phyloP scores from a whole-genome alignment of 2,329 filamentous ascomycete species.

The Neofusicoccum kwambonambiense region DNA sequence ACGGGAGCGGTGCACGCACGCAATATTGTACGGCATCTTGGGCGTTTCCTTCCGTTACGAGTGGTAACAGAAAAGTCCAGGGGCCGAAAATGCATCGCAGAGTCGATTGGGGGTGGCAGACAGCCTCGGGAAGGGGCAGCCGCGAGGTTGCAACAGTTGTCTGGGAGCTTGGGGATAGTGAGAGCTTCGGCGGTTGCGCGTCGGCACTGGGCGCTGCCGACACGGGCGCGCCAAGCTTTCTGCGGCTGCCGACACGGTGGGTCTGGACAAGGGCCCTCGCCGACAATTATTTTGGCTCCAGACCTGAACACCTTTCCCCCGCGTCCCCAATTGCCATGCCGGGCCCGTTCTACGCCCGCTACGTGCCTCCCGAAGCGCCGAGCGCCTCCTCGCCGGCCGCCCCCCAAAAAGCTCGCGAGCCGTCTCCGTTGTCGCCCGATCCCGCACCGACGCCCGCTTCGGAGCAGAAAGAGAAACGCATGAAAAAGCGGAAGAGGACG shows the following conservation, averaged over 20 bases:
- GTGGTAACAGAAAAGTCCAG: slow-evolving; percentile 3
- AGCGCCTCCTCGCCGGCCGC: slow-evolving; percentile 2
- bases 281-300: slow-evolving; percentile 10
- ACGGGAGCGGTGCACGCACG: slow-evolving; percentile 47
- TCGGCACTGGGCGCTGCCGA: not conserved
- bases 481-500: slow-evolving; percentile 36
- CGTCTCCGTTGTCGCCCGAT: slow-evolving; percentile 1
- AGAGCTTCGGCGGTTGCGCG: not conserved
- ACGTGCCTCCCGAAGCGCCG: slow-evolving; percentile 42
- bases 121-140: not conserved
- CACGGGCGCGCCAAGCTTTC: slow-evolving; percentile 6
- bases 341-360: slow-evolving; percentile 47
- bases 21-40: slow-evolving; percentile 68
- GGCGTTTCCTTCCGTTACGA: slow-evolving; percentile 11
- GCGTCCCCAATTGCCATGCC: slow-evolving; percentile 39
- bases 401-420: slow-evolving; percentile 20
- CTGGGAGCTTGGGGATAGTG: not conserved
- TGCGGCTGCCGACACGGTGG: not conserved
- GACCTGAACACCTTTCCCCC: not conserved
- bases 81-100: slow-evolving; percentile 25
- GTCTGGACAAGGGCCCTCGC: slow-evolving; percentile 14
- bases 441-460: slow-evolving; percentile 6
- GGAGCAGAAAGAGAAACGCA: slow-evolving; percentile 39
- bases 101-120: not conserved
- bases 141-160: not conserved